These are phyloP conservation scores for Tylopilus plumbeoviolaceoides DNA, from an alignment of 768 basidiomycete species.

Conservation along the genomic window DNA sequence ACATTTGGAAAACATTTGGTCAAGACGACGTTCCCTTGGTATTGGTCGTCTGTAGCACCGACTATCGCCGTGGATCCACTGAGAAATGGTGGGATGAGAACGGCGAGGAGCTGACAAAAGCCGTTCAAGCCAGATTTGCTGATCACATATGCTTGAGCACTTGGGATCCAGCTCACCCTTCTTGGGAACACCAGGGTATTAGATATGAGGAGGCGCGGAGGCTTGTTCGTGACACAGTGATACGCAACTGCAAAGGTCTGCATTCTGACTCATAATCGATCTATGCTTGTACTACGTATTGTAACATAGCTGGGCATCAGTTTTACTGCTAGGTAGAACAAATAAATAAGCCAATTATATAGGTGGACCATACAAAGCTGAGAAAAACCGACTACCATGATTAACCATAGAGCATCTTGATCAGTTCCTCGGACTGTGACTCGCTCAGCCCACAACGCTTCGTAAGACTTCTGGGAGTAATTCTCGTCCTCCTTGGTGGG, in stretches of 20 bases:
- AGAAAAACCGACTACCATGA: background rate
- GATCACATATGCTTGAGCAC: slow-evolving; percentile 18
- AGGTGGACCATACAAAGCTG: background rate
- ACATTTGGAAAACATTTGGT: slow-evolving; percentile 23
- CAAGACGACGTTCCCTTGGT: slow-evolving; percentile 12
- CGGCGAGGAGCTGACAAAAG: slow-evolving; percentile 1
- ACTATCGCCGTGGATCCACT: slow-evolving; percentile 15
- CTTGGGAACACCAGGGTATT: slow-evolving; percentile 15
- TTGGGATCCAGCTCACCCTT: slow-evolving; percentile 12
- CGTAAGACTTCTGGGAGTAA: slow-evolving; percentile 8
- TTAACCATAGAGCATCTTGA: slow-evolving; percentile 6
- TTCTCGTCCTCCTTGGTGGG: slow-evolving; percentile 8
- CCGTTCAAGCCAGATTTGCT: slow-evolving; percentile 11
- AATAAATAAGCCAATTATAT: background rate
- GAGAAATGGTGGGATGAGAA: slow-evolving; percentile 21
- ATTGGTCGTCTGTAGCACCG: slow-evolving; percentile 13
- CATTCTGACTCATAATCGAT: slow-evolving; percentile 4
- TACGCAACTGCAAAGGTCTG: slow-evolving; percentile 7
- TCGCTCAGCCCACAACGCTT: slow-evolving; percentile 15
- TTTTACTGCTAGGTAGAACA: background rate
- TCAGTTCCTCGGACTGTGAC: slow-evolving; percentile 19
- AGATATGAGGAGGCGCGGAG: slow-evolving; percentile 17
- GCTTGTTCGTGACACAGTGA: slow-evolving; percentile 11
- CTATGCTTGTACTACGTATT: background rate
- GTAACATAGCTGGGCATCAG: background rate